phyloP scores from a whole-genome alignment of 1,284 basidiomycete genomes.

The Lentinula novae-zelandiae region DNA sequence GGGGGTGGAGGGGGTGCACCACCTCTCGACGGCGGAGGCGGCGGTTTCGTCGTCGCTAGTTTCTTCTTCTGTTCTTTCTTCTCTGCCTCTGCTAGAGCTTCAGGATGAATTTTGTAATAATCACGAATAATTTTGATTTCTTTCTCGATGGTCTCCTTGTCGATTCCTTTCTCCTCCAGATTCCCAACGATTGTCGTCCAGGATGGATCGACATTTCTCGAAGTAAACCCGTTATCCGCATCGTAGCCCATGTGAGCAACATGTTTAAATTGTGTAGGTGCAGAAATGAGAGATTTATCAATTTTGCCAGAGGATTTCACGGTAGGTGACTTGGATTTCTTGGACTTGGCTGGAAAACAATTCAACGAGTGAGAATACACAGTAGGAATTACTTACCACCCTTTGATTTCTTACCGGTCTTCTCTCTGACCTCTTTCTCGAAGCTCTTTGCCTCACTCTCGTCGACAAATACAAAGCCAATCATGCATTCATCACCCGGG shows the following conservation, averaged over 20 bases:
- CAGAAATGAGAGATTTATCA: slow-evolving; percentile 90
- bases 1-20: slow-evolving; percentile 26
- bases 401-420: slow-evolving; percentile 53
- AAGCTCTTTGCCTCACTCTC: slow-evolving; percentile 87
- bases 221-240: slow-evolving; percentile 81
- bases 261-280: slow-evolving; percentile 80
- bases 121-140: slow-evolving; percentile 91
- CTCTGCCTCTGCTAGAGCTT: slow-evolving; percentile 1
- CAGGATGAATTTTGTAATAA: slow-evolving; percentile 62
- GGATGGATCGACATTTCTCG: slow-evolving; percentile 87
- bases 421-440: slow-evolving; percentile 81
- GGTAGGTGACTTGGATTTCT: slow-evolving; percentile 47
- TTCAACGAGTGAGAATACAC: background rate
- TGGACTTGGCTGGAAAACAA: slow-evolving; percentile 33
- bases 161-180: slow-evolving; percentile 71
- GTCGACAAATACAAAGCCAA: slow-evolving; percentile 89
- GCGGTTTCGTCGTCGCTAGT: slow-evolving; percentile 44
- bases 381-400: slow-evolving; percentile 32
- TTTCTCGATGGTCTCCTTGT: slow-evolving; percentile 57
- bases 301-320: slow-evolving; percentile 55
- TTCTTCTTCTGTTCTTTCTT: slow-evolving; percentile 31
- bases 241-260: slow-evolving; percentile 97
- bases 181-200: slow-evolving; percentile 81
- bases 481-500: slow-evolving; percentile 84
- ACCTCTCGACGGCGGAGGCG: slow-evolving; percentile 48